Conservation (phyloP, 2,329 filamentous ascomycete species). For the Paecilomyces sp. region DNA sequence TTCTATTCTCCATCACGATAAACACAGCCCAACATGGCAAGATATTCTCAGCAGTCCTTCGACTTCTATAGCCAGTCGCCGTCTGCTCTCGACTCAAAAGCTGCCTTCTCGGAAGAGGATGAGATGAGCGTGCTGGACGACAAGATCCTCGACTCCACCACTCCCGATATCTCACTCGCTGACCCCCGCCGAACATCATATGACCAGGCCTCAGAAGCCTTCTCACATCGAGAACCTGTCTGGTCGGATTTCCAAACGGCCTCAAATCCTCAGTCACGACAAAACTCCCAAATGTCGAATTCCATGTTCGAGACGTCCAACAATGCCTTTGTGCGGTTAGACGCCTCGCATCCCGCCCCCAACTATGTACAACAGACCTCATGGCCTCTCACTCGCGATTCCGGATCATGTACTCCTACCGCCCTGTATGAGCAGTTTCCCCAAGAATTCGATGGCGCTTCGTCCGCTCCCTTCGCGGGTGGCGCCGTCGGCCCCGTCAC, state of each 20-base stretch:
- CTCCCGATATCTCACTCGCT: constrained; percentile 41
- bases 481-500: constrained; percentile 35
- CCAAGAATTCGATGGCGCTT: constrained; percentile 42
- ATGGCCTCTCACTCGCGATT: constrained; percentile 60
- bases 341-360: constrained; percentile 36
- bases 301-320: constrained; percentile 44
- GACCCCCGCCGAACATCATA: constrained; percentile 39
- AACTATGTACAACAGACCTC: constrained; percentile 41
- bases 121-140: constrained; percentile 47
- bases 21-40: constrained; percentile 29
- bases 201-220: constrained; percentile 43
- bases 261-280: constrained; percentile 26
- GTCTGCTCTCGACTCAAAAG: constrained; percentile 35
- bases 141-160: constrained; percentile 43
- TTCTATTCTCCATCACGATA: constrained; percentile 3
- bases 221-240: constrained; percentile 45
- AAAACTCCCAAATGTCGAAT: constrained; percentile 36
- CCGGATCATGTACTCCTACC: constrained; percentile 67
- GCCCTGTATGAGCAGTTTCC: constrained; percentile 60
- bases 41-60: constrained; percentile 37
- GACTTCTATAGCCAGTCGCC: constrained; percentile 39
- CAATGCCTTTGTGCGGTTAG: constrained; percentile 60
- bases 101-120: constrained; percentile 39
- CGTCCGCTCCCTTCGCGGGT: constrained; percentile 36
- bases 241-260: constrained; percentile 26